Evolutionary conservation across 2,329 filamentous ascomycete genomes (phyloP).

Genomic region (Penicillium oxalicum): DNA sequence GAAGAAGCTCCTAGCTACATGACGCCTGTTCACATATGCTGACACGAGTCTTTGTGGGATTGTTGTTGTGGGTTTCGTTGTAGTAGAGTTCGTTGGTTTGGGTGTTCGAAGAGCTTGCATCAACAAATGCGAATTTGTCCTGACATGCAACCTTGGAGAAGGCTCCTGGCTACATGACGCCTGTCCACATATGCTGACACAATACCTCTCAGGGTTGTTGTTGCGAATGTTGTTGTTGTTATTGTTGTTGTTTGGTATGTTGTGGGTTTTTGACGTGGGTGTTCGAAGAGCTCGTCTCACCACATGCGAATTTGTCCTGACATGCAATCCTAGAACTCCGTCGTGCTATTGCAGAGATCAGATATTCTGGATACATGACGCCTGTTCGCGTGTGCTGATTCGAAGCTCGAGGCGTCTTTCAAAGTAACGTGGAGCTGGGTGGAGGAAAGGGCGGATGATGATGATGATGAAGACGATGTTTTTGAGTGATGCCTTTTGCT

Average conservation of each 20-base stretch:
- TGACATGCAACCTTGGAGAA: neutral
- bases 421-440: no score
- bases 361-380: neutral
- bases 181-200: neutral
- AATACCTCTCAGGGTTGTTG: no score
- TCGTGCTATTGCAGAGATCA: no score
- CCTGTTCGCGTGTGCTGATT: neutral
- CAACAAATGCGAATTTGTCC: neutral
- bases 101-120: neutral
- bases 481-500: no score
- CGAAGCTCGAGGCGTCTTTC: no score
- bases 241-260: neutral
- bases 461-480: no score
- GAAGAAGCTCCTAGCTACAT: neutral
- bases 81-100: neutral
- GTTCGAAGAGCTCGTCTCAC: neutral
- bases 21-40: neutral
- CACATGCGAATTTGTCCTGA: neutral
- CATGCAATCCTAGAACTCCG: neutral
- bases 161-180: neutral
- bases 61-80: neutral
- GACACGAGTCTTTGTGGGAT: neutral
- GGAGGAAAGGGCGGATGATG: no score
- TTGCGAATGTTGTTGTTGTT: neutral
- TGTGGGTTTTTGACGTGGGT: no score